phyloP scores from a whole-genome alignment of 805 yeast genomes.

The Monosporozyma aquatica region DNA sequence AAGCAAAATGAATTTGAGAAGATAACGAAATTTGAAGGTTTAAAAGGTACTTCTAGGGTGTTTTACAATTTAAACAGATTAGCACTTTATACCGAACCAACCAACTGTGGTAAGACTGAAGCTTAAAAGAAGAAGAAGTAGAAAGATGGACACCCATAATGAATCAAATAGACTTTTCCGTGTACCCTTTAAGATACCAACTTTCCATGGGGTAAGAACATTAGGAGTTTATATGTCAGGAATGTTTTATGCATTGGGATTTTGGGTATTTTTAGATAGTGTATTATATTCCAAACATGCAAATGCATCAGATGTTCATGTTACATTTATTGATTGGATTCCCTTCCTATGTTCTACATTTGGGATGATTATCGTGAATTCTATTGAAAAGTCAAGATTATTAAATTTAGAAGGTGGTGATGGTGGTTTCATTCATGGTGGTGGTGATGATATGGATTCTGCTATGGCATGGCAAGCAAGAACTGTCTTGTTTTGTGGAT shows the following conservation, averaged over 20 bases:
- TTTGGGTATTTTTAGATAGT: slow-evolving; percentile 85
- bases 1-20: too few species aligned
- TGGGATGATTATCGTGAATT: slow-evolving; percentile 72
- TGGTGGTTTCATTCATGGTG: slow-evolving; percentile 12
- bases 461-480: slow-evolving; percentile 89
- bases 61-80: too few species aligned
- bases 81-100: too few species aligned
- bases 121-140: slow-evolving; percentile 2
- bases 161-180: slow-evolving; percentile 49
- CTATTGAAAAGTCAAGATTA: slow-evolving; percentile 36
- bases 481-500: slow-evolving; percentile 82
- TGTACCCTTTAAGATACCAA: slow-evolving; percentile 59
- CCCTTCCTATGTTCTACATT: slow-evolving; percentile 81
- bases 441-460: slow-evolving; percentile 32
- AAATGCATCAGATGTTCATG: slow-evolving; percentile 80
- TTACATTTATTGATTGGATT: slow-evolving; percentile 90
- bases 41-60: too few species aligned
- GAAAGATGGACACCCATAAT: slow-evolving; percentile 29
- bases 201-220: slow-evolving; percentile 60
- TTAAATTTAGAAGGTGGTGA: slow-evolving; percentile 34
- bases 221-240: slow-evolving; percentile 74
- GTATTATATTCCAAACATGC: slow-evolving; percentile 76
- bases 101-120: too few species aligned
- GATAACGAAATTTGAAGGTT: too few species aligned
- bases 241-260: slow-evolving; percentile 70